phyloP scores from a whole-genome alignment of 768 basidiomycete genomes.

The Serendipita sp. region DNA sequence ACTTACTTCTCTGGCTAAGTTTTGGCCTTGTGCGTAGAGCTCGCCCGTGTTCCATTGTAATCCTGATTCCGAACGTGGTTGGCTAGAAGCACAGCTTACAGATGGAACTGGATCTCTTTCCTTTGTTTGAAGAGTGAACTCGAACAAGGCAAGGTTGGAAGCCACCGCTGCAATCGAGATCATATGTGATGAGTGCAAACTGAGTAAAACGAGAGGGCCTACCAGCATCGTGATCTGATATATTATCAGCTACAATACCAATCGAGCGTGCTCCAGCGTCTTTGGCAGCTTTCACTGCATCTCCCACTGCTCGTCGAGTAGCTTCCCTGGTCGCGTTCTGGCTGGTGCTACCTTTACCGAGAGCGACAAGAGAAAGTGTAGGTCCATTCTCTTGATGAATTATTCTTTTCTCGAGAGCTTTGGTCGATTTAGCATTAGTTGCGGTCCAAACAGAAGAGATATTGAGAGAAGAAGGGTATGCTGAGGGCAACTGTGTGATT shows the following conservation, averaged over 20 bases:
- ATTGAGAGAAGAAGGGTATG: background rate
- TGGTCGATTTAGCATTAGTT: slow-evolving; percentile 7
- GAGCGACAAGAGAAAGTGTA: slow-evolving; percentile 26
- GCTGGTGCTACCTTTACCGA: slow-evolving; percentile 35
- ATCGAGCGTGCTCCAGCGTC: slow-evolving; percentile 17
- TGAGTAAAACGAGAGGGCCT: slow-evolving; percentile 11
- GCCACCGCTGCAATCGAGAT: slow-evolving; percentile 41
- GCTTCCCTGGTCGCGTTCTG: slow-evolving; percentile 39
- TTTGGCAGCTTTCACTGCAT: slow-evolving; percentile 52
- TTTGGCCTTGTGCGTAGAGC: slow-evolving; percentile 61
- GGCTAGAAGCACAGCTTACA: slow-evolving; percentile 26
- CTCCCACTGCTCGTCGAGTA: slow-evolving; percentile 53
- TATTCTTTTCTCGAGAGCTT: slow-evolving; percentile 8
- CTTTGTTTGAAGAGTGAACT: slow-evolving; percentile 67
- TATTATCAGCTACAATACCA: slow-evolving; percentile 26
- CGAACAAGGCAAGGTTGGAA: slow-evolving; percentile 55
- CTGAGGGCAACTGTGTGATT: background rate
- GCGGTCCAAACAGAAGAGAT: background rate
- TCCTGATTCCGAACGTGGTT: slow-evolving; percentile 26
- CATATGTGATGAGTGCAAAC: background rate
- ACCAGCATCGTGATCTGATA: slow-evolving; percentile 65
- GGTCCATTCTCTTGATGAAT: background rate
- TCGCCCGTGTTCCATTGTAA: slow-evolving; percentile 47
- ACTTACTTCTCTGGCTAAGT: slow-evolving; percentile 54
- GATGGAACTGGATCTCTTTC: slow-evolving; percentile 33